Conservation (phyloP, 2,329 filamentous ascomycete genomes). For the Ceratocystiopsis sp. region DNA sequence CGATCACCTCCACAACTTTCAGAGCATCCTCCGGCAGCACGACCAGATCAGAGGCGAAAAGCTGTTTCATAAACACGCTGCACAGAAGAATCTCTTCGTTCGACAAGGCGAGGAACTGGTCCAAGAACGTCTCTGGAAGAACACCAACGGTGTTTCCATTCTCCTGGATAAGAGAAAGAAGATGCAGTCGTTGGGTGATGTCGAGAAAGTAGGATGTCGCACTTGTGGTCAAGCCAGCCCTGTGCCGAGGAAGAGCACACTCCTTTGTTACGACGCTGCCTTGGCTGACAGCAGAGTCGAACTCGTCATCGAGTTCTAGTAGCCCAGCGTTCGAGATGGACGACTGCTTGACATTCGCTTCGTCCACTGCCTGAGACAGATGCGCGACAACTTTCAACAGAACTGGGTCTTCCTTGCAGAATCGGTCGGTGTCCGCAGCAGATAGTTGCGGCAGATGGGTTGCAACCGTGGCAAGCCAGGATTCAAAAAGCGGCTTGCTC, state of each 20-base stretch:
- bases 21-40: conserved; percentile 28
- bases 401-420: conserved; percentile 22
- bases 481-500: conserved; percentile 26
- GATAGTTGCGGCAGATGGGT: conserved; percentile 29
- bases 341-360: conserved; percentile 17
- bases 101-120: conserved; percentile 29
- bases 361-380: conserved; percentile 19
- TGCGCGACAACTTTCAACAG: conserved; percentile 27
- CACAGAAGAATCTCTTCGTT: conserved; percentile 38
- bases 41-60: conserved; percentile 37
- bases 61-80: conserved; percentile 29
- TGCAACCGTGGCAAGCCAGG: conserved; percentile 27
- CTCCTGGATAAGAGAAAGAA: conserved; percentile 26
- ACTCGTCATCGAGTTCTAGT: conserved; percentile 52
- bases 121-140: conserved; percentile 32
- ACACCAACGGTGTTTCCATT: conserved; percentile 29
- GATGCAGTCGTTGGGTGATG: conserved; percentile 26
- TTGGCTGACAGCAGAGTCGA: conserved; percentile 41
- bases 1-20: conserved; percentile 32
- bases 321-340: conserved; percentile 26
- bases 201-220: conserved; percentile 30
- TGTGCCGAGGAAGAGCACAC: conserved; percentile 28
- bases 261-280: conserved; percentile 20
- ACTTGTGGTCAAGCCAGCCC: conserved; percentile 24
- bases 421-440: conserved; percentile 18